A percentile compares a stretch with the other conserved stretches of the same genome.
Evolutionary conservation across 2,329 filamentous ascomycete genomes (phyloP).

Genomic region (Myriosclerotinia scirpicola): DNA sequence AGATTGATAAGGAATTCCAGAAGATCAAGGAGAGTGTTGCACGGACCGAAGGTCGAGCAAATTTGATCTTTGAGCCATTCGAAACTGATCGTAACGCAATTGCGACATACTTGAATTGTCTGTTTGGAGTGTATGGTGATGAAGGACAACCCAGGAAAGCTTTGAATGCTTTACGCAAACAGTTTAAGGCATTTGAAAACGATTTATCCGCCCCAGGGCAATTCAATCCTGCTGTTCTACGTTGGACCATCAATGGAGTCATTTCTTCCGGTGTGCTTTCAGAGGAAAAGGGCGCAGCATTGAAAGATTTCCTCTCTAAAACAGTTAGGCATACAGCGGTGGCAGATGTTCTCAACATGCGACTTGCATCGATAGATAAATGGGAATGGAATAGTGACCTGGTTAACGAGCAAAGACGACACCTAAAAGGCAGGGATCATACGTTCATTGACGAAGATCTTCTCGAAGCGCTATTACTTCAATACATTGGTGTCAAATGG

Average conservation of each 20-base stretch:
- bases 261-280: conserved; percentile 52
- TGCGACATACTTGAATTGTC: conserved; percentile 49
- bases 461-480: conserved; percentile 54
- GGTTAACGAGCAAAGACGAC: conserved; percentile 51
- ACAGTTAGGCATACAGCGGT: conserved; percentile 53
- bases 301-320: conserved; percentile 53
- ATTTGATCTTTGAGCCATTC: conserved; percentile 52
- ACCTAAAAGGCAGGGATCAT: conserved; percentile 59
- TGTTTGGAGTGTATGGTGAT: conserved; percentile 46
- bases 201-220: conserved; percentile 34
- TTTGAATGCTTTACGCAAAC: conserved; percentile 45
- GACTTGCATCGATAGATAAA: conserved; percentile 50
- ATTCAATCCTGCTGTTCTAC: conserved; percentile 46
- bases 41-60: conserved; percentile 49
- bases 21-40: conserved; percentile 44
- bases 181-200: conserved; percentile 43
- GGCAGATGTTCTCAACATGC: conserved; percentile 58
- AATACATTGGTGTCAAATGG: conserved; percentile 55
- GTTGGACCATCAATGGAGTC: conserved; percentile 50
- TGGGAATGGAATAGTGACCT: conserved; percentile 54
- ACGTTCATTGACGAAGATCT: conserved; percentile 62
- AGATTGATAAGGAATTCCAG: conserved; percentile 9
- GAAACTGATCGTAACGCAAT: conserved; percentile 50
- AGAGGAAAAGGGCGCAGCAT: conserved; percentile 50
- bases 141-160: conserved; percentile 45